Base-by-base conservation (phyloP, 2,329 filamentous ascomycete species). In the Microdochium nivale region DNA sequence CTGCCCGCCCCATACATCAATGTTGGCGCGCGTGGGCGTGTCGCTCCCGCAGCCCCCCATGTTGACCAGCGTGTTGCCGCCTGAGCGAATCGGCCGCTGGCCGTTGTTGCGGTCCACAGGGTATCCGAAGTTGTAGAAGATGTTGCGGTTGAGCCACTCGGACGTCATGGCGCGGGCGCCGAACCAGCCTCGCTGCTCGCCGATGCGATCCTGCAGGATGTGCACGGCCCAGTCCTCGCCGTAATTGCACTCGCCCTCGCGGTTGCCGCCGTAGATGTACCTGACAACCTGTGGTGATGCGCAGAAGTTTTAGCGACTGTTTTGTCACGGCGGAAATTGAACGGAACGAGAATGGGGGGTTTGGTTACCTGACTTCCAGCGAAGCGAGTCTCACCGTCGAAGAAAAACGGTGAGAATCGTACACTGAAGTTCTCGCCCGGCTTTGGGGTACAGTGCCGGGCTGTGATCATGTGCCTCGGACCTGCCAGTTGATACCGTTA, bases 401-500 rank as follows among this genome's bases (percentile, higher is more conserved):
- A 56, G 47, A 54, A 64, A 2, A 54, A 59, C 2, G 62, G 61
- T 25, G 58, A 54, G 49, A 64, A 64, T 27, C 51, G 57, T 9
- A 59, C 52, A 25, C 52, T 51, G 16, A 56, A 54, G 9, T 57
- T 56, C n/a, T 49, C 30, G 35, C 51, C 50, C 40, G 51, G 33
- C 13, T 49, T 51, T 7, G 58, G 57, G 24, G 61, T 51, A 51
- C 61, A 64, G 54, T 64, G 62, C 25, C 56, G 56, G 2, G 62
- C 62, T 1, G 60, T 65, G 2, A 59, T 55, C 1, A 65, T 58
- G 46, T 64, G 62, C n/a, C 62, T 62, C 16, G 62, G 59, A 3
- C 62, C 62, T 44, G 40, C 19, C 21, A 14, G 33, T 37, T 19
- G 16, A 4, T 37, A 37, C 14, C 14, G 30, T 33, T 33, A 14